Evolutionary conservation across 768 basidiomycete species (phyloP).

Genomic region (Podaxis sp.): DNA sequence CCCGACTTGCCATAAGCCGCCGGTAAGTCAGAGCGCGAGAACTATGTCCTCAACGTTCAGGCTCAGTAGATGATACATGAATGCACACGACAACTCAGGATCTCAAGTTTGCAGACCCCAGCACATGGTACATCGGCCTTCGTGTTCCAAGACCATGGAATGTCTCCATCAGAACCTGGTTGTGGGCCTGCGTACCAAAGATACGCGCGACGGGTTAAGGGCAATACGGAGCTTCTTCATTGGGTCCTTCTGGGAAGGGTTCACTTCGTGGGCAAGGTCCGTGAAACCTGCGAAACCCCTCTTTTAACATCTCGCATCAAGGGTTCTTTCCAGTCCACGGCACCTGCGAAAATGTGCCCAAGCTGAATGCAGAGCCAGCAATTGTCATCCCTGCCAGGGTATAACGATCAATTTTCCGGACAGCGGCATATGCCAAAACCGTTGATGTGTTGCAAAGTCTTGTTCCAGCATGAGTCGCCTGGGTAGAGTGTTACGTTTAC

Average conservation of each 20-base stretch:
- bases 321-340: neutral
- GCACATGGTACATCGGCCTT: neutral
- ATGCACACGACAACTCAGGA: neutral
- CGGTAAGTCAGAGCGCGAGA: slow-evolving; percentile 6
- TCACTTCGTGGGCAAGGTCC: neutral
- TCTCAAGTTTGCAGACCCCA: neutral
- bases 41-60: neutral
- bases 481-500: neutral
- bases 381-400: neutral
- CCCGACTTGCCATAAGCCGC: slow-evolving; percentile 10
- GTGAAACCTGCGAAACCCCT: neutral
- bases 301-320: slow-evolving; percentile 4
- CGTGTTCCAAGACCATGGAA: neutral
- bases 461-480: neutral
- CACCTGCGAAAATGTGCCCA: neutral
- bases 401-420: neutral
- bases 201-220: neutral
- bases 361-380: neutral
- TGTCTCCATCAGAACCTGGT: neutral
- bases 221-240: neutral
- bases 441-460: neutral
- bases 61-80: neutral
- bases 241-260: slow-evolving; percentile 3
- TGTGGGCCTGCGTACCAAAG: neutral
- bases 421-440: slow-evolving; percentile 3